Base-by-base conservation (phyloP, 2,329 filamentous ascomycete genomes). In the Calonectria pauciramosa region DNA sequence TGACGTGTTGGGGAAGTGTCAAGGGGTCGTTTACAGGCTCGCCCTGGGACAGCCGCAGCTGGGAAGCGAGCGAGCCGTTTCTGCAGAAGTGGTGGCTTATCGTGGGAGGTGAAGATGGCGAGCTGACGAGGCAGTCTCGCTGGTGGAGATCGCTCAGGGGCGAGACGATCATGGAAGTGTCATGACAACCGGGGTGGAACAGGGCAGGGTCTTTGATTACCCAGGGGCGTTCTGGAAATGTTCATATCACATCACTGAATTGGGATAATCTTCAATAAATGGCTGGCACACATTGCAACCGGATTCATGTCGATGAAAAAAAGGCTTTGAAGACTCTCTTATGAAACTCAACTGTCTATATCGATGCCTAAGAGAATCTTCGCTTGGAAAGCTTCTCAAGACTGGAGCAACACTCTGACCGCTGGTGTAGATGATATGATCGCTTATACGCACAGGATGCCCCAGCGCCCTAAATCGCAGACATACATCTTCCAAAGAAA, bases 111-210 rank as follows among this genome's bases (percentile, higher is more conserved):
- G 76, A 79, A 1, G 80, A 82, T 13, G 82, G 81, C 2, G 81
- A 83, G 68, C 54, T 83, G 76, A 79, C 78, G 38, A 80, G 80
- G 60, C 77, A 81, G 49, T 82, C 80, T 10, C 73, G 77, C 10
- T 83, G 82, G 79, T 83, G 81, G 81, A 77, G 78, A 34, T 76
- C 78, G 60, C 47, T 82, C 20, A 75, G 82, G 44, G 82, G 82
- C 14, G 82, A 83, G 59, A 72, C 76, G 23, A 70, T 79, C 41
- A 77, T 71, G 2, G 75, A 81, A 64, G 56, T 80, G 26, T 72
- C 69, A 32, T 79, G 23, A n/a, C 7, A 8, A 44, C 8, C 7
- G 13, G 4, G 6, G 30, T 2, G 10, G 30, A 60, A 16, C 9
- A 44, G 16, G 18, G 44, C 9, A 30, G 7, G 14, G 14, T 11